These are phyloP conservation scores for Yarrowia galli DNA, from an alignment of 1,139 yeast species.

Conservation along the genomic window DNA sequence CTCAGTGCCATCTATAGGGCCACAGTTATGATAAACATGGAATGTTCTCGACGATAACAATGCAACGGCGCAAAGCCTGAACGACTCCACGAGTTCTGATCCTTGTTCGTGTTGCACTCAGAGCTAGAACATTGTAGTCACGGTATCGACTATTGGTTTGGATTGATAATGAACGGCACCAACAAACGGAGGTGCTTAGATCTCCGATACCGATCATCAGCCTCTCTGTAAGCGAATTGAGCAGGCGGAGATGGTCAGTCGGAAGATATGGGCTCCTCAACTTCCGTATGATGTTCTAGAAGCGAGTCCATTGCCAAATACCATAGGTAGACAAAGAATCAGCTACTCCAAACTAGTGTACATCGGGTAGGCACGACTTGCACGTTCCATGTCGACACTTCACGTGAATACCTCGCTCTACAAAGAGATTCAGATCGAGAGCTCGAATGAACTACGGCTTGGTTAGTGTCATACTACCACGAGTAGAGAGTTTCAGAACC, in stretches of 20 bases:
- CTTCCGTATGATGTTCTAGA: not conserved
- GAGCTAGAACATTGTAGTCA: not conserved
- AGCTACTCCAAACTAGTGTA: not conserved
- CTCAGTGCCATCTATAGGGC: not conserved
- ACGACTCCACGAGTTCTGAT: not conserved
- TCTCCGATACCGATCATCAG: not conserved
- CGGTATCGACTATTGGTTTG: not conserved
- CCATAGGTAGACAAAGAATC: not conserved
- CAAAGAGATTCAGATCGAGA: not conserved
- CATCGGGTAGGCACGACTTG: not conserved
- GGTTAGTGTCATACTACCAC: no score
- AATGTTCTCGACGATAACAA: not conserved
- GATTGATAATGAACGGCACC: not conserved
- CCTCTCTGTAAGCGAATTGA: not conserved
- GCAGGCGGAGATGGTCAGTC: no score
- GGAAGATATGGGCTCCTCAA: no score
- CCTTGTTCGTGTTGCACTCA: no score
- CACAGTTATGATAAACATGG: not conserved
- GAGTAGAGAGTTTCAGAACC: no score
- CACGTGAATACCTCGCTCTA: not conserved
- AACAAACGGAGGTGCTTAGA: not conserved
- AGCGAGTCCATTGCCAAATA: not conserved
- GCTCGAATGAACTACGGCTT: not conserved
- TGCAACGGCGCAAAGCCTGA: not conserved
- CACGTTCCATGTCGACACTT: not conserved